Evolutionary conservation across 2,329 filamentous ascomycete species (phyloP), one percentile per base, ranked within the genome.

Genomic region (Neonectria magnoliae): DNA sequence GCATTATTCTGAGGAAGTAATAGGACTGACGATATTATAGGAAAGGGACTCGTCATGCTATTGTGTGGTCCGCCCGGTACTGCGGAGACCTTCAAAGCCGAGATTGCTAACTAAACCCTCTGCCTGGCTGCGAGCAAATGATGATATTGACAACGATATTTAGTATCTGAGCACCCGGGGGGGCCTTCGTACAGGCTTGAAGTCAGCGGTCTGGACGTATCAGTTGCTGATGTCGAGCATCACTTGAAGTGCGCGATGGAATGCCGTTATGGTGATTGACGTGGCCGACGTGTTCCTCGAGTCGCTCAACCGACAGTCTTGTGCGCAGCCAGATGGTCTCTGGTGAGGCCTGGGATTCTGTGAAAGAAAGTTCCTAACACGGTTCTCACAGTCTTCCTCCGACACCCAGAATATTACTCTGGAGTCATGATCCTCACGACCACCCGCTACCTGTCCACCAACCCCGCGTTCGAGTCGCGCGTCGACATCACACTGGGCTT

Each of bases 1-100:
- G 11, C 2, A 1, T 47, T 13, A 5, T 2, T 7, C 0, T 8
- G 10, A 8, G 1, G 3, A 3, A 5, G 29, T 6, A 5, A 1
- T 2, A 3, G 14, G 10, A 20, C 58, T 69, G 7, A 71, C 38
- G 10, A 2, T 14, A 0, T 1, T 8, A 14, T 9, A 65, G 67
- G 62, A 0, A 61, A 54, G 6, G 80, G 79, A 0, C 62, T 80
- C 0, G 65, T 78, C 9, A 69, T 81, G 4, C 71, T 81, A 0
- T 62, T 82, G 1, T 75, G 75, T 27, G 79, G 80, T 0, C 22
- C 77, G 60, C 16, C 68, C 0, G 80, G 79, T n/a, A n/a, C 77
- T 0, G 80, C 79, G 44, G 82, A 82, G 64, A 82, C 79, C 1
- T 60, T 79, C 14, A 81, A 79, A 0, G 80, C 79, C 3, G 79